Base-by-base conservation (phyloP, 768 basidiomycete species). In the Zangia roseola region DNA sequence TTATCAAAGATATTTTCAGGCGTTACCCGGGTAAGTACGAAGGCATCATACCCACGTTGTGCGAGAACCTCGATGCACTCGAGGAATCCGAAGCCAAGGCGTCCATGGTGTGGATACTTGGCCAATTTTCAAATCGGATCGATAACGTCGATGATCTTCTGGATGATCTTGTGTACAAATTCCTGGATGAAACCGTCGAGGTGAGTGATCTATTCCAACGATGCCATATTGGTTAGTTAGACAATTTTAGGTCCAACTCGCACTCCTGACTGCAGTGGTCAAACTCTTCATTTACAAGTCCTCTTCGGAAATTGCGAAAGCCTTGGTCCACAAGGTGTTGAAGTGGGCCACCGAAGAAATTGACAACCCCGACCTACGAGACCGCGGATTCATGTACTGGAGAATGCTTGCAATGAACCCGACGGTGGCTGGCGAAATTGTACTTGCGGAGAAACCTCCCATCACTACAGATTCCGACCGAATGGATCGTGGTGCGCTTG, bases 371-470 rank as follows among this genome's bases (percentile, higher is more conserved):
- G 97, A 99, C 74, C 75, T 99, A 19, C 81, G 97, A 28, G 97
- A 99, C 69, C 78, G 97, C 53, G 97, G 97, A 4, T 98, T 94
- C 74, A 98, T 99, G 89, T 99, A 98, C 71, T 99, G 97, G 97
- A 84, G 97, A 33, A 78, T 99, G 71, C 79, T 98, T 38, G 94
- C 95, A 9, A 86, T 93, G 60, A 93, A 97, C 63, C 93, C 94
- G 2, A 72, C 84, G 8, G 86, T 86, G 0, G 94, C 97, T 7
- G 81, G 86, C 33, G 88, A 92, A 55, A 88, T 98, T 54, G 94
- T 98, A 30, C 76, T 98, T 17, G 78, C 91, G 14, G 91, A 94
- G 58, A 97, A 97, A 61, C 97, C 97, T 25, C 77, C 93, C 3
- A 98, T 99, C 55, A 94, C 93, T n/a, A 98, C 92, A 3, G 95